phyloP scores from a whole-genome alignment of 495 filamentous ascomycete genomes.

The Penicillium bovifimosum region DNA sequence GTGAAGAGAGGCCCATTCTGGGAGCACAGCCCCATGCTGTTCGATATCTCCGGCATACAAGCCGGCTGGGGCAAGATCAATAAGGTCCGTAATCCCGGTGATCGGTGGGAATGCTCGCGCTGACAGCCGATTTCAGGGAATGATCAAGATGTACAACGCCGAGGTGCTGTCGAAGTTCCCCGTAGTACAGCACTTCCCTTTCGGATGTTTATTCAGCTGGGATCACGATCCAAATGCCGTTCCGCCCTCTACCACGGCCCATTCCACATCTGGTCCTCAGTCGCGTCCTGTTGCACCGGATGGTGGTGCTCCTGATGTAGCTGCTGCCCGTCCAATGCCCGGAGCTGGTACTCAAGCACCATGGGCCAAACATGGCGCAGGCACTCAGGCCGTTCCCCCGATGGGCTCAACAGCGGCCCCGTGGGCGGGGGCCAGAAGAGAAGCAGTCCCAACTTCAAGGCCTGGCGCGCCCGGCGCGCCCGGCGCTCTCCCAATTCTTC shows the following conservation, averaged over 20 bases:
- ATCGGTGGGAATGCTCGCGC: background rate
- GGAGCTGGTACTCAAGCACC: constrained; percentile 42
- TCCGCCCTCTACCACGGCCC: constrained; percentile 40
- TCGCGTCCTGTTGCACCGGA: constrained; percentile 28
- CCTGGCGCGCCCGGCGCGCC: background rate
- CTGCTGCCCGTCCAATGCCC: constrained; percentile 14
- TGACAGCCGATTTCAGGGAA: constrained; percentile 42
- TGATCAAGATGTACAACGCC: constrained; percentile 70
- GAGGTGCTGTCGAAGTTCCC: constrained; percentile 68
- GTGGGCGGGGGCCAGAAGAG: constrained; percentile 32
- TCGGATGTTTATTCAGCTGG: constrained; percentile 80
- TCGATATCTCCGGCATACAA: constrained; percentile 84
- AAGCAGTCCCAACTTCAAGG: constrained; percentile 5
- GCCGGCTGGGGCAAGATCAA: constrained; percentile 98
- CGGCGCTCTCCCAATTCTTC: constrained; percentile 11
- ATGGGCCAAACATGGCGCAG: constrained; percentile 34
- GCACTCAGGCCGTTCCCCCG: constrained; percentile 14
- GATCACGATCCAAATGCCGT: constrained; percentile 63
- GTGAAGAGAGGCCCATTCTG: constrained; percentile 97
- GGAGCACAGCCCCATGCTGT: constrained; percentile 95
- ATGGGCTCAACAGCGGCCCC: constrained; percentile 38
- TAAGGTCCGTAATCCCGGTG: constrained; percentile 51
- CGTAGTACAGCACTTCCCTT: constrained; percentile 65
- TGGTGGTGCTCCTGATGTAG: constrained; percentile 10
- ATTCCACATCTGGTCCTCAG: constrained; percentile 53